Base-by-base conservation (phyloP, 2,329 filamentous ascomycete species). In the Trichoderma aggressivum region DNA sequence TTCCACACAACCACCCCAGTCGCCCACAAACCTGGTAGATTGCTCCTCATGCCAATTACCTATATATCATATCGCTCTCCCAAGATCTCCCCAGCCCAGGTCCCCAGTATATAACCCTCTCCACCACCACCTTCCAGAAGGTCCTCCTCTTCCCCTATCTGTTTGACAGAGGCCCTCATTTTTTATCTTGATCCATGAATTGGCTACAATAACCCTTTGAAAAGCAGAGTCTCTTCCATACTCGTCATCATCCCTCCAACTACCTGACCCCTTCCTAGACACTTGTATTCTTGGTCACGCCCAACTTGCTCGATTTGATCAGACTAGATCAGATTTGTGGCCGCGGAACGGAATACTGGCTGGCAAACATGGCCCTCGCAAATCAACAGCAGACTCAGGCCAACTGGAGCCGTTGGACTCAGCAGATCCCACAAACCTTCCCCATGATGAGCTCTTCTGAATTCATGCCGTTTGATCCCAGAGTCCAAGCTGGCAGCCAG, bases 341-440 rank as follows among this genome's bases (percentile, higher is more conserved):
- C 18, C n/a, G 21, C 8, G 47, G 21, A 56, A 50, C 30, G 28
- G 28, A 61, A 30, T 36, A 53, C 30, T 70, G 7, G 43, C 66
- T 5, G 5, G n/a, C 70, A 56, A 76, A 74, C 71, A 81, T 89
- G 85, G 84, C 85, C 75, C 82, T 87, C 75, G 81, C 84, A 70
- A 80, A 83, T 77, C 82, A 85, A 76, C 78, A 83, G 70, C 79
- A 83, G 72, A 80, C 80, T 60, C 76, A 81, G 74, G 80, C 83
- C 67, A 81, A 80, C 80, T 90, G 88, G 88, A 84, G 82, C 75
- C 86, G 86, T 75, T 89, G 86, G 85, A 80, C 84, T 74, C 79
- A 85, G 72, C 86, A 87, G 55, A 83, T 87, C 58, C 80, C 79
- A 16, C 75, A 79, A 62, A 84, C 86, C 47, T 88, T 86, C 75